Percentiles rank a stretch among this genome's conserved stretches.
These are phyloP conservation scores for Ceriops decandra DNA, from an alignment of 345 rosid genomes.

Conservation along the genomic window DNA sequence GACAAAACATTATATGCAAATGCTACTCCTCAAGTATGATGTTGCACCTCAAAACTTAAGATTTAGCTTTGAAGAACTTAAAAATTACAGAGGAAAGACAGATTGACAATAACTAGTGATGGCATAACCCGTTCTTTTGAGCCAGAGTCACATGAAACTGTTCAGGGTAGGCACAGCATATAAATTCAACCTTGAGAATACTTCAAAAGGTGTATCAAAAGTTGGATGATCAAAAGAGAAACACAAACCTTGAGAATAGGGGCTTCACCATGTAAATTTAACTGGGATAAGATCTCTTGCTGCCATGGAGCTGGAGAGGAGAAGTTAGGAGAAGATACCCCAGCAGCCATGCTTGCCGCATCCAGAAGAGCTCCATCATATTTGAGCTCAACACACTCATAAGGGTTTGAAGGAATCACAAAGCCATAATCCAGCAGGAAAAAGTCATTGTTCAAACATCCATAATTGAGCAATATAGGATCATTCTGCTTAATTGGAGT, in stretches of 20 bases:
- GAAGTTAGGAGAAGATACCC: conserved; percentile 70
- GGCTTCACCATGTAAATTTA: conserved; percentile 60
- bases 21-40: neutral
- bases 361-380: conserved; percentile 76
- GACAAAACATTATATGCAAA: neutral
- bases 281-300: conserved; percentile 45
- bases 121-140: neutral
- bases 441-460: conserved; percentile 73
- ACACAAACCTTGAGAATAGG: conserved; percentile 57
- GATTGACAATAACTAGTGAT: neutral
- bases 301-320: conserved; percentile 79
- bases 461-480: conserved; percentile 70
- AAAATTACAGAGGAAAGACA: neutral
- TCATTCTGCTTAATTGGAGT: conserved; percentile 49
- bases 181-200: neutral
- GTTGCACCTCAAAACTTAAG: neutral
- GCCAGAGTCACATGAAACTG: neutral
- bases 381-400: conserved; percentile 77
- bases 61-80: neutral
- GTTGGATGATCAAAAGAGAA: neutral
- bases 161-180: neutral
- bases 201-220: neutral
- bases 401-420: conserved; percentile 63
- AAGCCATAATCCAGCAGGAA: conserved; percentile 85
- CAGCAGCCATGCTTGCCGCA: conserved; percentile 86